These are phyloP conservation scores for Helenozyma rhizophorensis DNA, from an alignment of 805 yeast genomes.

Conservation along the genomic window DNA sequence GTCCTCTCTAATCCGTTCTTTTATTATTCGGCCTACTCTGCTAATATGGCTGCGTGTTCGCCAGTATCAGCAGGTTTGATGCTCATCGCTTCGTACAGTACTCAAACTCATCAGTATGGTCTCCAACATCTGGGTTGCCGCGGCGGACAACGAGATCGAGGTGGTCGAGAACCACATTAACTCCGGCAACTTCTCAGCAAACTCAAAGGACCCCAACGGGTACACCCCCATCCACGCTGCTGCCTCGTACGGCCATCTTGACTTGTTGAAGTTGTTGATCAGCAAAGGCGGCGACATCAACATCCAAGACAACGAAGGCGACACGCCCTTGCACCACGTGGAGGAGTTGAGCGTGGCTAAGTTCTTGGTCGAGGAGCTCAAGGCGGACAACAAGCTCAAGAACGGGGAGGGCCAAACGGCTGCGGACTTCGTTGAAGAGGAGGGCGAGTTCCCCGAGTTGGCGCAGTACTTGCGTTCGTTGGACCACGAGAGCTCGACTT, in stretches of 20 bases:
- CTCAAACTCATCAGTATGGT: no score
- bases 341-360: slow-evolving; percentile 69
- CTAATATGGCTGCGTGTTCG: no score
- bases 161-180: slow-evolving; percentile 55
- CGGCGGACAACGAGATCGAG: slow-evolving; percentile 73
- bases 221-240: slow-evolving; percentile 98
- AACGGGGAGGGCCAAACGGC: slow-evolving; percentile 78
- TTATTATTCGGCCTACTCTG: no score
- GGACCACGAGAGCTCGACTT: slow-evolving; percentile 24
- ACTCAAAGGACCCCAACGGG: slow-evolving; percentile 85
- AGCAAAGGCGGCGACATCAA: slow-evolving; percentile 73
- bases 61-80: no score
- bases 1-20: no score
- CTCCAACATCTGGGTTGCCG: slow-evolving; percentile 95
- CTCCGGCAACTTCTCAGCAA: slow-evolving; percentile 53
- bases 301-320: slow-evolving; percentile 84
- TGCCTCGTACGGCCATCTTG: slow-evolving; percentile 82
- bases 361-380: slow-evolving; percentile 57
- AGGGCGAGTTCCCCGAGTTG: slow-evolving; percentile 79
- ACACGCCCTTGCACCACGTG: slow-evolving; percentile 89
- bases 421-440: slow-evolving; percentile 71
- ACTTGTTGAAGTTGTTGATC: slow-evolving; percentile 56
- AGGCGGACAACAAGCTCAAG: slow-evolving; percentile 59
- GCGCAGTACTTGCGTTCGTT: slow-evolving; percentile 55
- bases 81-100: no score